These are phyloP conservation scores for Penicillium expansum DNA, from an alignment of 2,329 filamentous ascomycete genomes.

Conservation along the genomic window DNA sequence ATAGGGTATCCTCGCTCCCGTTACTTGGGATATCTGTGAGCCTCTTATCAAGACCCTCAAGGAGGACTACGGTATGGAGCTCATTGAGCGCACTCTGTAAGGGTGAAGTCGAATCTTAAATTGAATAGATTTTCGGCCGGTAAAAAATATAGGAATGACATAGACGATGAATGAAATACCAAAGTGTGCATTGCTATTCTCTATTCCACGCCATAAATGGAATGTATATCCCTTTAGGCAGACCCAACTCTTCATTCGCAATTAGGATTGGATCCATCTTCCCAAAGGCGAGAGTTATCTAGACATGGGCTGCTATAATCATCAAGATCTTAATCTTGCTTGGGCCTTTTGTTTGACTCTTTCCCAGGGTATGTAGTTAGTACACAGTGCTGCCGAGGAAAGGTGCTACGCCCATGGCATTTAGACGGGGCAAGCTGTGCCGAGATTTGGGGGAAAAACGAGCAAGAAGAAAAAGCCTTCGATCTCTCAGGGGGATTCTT, in stretches of 20 bases:
- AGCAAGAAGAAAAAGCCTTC: neutral
- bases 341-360: neutral
- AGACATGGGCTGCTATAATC: neutral
- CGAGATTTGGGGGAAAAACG: neutral
- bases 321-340: neutral
- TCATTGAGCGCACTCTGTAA: slow-evolving; percentile 63
- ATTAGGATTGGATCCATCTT: neutral
- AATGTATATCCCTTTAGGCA: neutral
- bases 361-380: neutral
- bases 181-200: slow-evolving; percentile 6
- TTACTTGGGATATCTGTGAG: slow-evolving; percentile 67
- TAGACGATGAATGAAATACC: slow-evolving; percentile 12
- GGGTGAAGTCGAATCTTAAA: slow-evolving; percentile 1
- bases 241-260: neutral
- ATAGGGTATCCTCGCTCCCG: slow-evolving; percentile 70
- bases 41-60: slow-evolving; percentile 75
- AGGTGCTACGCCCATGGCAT: neutral
- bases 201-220: neutral
- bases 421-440: neutral
- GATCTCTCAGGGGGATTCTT: neutral
- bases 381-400: neutral
- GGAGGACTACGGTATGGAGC: slow-evolving; percentile 71
- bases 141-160: slow-evolving; percentile 9
- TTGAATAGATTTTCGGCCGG: neutral
- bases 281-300: neutral